Percentiles rank a stretch among this genome's conserved stretches.
These are phyloP conservation scores for Crotalaria pallida DNA, from an alignment of 306 rosid species.

Conservation along the genomic window DNA sequence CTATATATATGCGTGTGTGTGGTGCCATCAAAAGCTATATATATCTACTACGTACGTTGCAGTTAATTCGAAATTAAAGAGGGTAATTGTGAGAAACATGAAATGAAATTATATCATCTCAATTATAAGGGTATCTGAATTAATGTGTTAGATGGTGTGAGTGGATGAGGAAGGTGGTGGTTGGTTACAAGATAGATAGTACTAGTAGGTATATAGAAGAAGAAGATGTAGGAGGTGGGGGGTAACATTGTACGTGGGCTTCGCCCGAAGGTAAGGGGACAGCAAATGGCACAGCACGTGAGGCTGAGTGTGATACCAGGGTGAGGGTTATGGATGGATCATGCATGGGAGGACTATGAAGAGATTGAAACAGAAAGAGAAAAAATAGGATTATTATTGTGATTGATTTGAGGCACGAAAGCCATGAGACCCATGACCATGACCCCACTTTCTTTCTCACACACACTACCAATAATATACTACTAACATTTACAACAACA, in stretches of 20 bases:
- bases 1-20: not conserved
- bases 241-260: conserved; percentile 34
- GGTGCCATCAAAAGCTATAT: not conserved
- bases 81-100: not conserved
- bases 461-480: not conserved
- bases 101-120: no score
- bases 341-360: conserved; percentile 5
- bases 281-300: conserved; percentile 31
- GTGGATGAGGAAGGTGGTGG: conserved; percentile 10
- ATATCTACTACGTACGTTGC: not conserved
- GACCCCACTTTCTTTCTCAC: not conserved
- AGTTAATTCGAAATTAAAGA: not conserved
- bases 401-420: conserved; percentile 2
- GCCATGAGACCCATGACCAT: conserved; percentile 12
- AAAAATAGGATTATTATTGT: not conserved
- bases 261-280: conserved; percentile 38
- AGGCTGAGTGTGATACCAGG: conserved; percentile 14
- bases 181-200: not conserved
- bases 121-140: not conserved
- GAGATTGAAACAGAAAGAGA: not conserved
- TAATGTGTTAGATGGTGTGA: not conserved
- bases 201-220: not conserved
- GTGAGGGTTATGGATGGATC: not conserved
- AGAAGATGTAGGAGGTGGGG: conserved; percentile 6
- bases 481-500: no score